Conservation (phyloP, 2,329 filamentous ascomycete species). For the Epichloe aotearoae region DNA sequence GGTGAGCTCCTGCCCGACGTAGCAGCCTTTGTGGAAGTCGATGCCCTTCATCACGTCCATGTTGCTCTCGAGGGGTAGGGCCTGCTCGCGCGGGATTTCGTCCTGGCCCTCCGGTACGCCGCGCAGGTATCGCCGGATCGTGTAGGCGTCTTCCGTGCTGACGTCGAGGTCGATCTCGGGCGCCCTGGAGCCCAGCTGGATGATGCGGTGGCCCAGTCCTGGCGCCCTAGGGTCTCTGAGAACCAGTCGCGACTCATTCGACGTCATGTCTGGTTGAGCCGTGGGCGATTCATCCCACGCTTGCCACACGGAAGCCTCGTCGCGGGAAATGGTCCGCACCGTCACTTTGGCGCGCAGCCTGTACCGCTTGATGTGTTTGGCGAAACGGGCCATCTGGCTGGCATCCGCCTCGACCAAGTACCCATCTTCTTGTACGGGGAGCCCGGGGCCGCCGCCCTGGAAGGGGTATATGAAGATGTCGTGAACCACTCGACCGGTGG, state of each 20-base stretch:
- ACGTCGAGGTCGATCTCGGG: constrained; percentile 30
- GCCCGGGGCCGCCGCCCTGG: constrained; percentile 12
- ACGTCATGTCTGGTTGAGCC: background rate
- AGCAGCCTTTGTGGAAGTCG: constrained; percentile 93
- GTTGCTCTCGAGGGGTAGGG: constrained; percentile 79
- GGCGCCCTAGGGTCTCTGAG: constrained; percentile 41
- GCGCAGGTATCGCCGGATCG: constrained; percentile 59
- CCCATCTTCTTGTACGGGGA: constrained; percentile 15
- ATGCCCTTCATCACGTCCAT: constrained; percentile 76
- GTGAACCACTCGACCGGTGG: constrained; percentile 69
- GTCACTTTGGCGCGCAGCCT: constrained; percentile 72
- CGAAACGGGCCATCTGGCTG: constrained; percentile 44
- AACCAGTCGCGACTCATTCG: constrained; percentile 16
- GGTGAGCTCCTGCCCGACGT: constrained; percentile 91
- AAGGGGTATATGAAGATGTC: constrained; percentile 82
- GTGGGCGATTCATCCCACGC: constrained; percentile 48
- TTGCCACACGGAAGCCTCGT: constrained; percentile 58
- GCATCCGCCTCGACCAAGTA: constrained; percentile 75
- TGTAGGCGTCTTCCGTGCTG: constrained; percentile 50
- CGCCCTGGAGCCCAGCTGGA: constrained; percentile 18
- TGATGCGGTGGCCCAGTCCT: constrained; percentile 39
- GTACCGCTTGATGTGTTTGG: constrained; percentile 68
- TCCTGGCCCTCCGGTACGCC: constrained; percentile 76
- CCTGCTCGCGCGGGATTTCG: constrained; percentile 58
- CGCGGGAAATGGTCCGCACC: constrained; percentile 50